Evolutionary conservation across 1,284 basidiomycete species (phyloP).

Genomic region (Microbotryomycetes sp.): DNA sequence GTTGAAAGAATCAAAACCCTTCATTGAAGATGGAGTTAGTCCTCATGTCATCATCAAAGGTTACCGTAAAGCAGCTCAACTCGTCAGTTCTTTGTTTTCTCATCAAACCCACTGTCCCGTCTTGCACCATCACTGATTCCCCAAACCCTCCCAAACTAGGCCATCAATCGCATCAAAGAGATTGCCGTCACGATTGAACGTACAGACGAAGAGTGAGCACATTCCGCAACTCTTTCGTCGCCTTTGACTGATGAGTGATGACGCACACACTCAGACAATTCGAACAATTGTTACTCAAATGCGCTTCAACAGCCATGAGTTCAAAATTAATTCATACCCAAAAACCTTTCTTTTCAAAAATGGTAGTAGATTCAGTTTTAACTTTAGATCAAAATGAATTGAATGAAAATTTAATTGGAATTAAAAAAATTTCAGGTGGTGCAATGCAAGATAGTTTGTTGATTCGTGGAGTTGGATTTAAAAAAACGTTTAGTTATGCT

Average conservation of each 20-base stretch:
- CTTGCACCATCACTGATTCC: too few species aligned
- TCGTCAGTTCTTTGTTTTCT: slow-evolving; percentile 53
- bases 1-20: slow-evolving; percentile 83
- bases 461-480: slow-evolving; percentile 89
- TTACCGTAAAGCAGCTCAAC: slow-evolving; percentile 76
- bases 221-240: not conserved
- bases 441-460: slow-evolving; percentile 88
- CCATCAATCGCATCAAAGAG: slow-evolving; percentile 77
- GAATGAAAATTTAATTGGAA: slow-evolving; percentile 92
- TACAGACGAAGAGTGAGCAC: slow-evolving; percentile 72
- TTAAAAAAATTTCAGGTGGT: slow-evolving; percentile 98
- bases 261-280: slow-evolving; percentile 58
- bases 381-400: slow-evolving; percentile 88
- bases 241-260: not conserved
- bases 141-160: too few species aligned
- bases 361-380: slow-evolving; percentile 96
- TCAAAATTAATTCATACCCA: slow-evolving; percentile 98
- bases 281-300: slow-evolving; percentile 88
- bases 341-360: slow-evolving; percentile 97
- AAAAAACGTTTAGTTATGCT: slow-evolving; percentile 99
- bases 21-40: slow-evolving; percentile 95
- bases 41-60: slow-evolving; percentile 98
- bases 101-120: not conserved
- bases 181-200: slow-evolving; percentile 88
- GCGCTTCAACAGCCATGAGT: slow-evolving; percentile 97